phyloP scores from a whole-genome alignment of 176 grass and related monocot species.

The Eragrostis nindensis region DNA sequence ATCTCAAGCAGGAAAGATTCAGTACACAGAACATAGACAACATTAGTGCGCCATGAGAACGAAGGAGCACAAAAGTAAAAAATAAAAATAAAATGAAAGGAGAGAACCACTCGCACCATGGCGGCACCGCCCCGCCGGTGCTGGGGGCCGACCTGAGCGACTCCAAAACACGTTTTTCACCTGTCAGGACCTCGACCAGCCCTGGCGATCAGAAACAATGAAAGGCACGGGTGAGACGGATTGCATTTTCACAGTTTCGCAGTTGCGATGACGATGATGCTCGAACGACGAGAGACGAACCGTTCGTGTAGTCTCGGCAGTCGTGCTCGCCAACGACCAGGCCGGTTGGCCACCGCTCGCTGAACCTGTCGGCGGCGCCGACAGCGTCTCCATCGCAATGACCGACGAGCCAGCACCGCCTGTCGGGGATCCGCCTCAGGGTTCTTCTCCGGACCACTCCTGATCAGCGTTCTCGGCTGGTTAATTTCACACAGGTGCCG shows the following conservation, averaged over 20 bases:
- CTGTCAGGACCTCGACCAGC: conserved; percentile 75
- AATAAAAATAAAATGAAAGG: not conserved
- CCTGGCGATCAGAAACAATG: conserved; percentile 33
- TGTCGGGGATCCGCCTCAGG: conserved; percentile 56
- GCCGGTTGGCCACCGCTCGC: conserved; percentile 65
- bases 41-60: conserved; percentile 21
- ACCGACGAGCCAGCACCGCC: conserved; percentile 81
- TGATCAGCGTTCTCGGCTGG: conserved; percentile 15
- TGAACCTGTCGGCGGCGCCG: conserved; percentile 67
- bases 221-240: not conserved
- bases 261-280: not conserved
- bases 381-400: conserved; percentile 44
- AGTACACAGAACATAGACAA: not conserved
- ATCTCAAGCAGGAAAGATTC: conserved; percentile 22
- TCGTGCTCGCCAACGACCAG: conserved; percentile 76
- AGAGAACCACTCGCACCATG: conserved; percentile 25
- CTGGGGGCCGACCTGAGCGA: conserved; percentile 33
- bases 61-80: not conserved
- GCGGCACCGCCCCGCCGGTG: conserved; percentile 30
- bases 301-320: conserved; percentile 81
- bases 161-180: conserved; percentile 65
- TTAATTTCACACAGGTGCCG: not conserved
- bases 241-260: not conserved
- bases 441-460: conserved; percentile 70
- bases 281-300: conserved; percentile 38